Base-by-base conservation (phyloP, 345 rosid genomes). In the Salix arbutifolia region DNA sequence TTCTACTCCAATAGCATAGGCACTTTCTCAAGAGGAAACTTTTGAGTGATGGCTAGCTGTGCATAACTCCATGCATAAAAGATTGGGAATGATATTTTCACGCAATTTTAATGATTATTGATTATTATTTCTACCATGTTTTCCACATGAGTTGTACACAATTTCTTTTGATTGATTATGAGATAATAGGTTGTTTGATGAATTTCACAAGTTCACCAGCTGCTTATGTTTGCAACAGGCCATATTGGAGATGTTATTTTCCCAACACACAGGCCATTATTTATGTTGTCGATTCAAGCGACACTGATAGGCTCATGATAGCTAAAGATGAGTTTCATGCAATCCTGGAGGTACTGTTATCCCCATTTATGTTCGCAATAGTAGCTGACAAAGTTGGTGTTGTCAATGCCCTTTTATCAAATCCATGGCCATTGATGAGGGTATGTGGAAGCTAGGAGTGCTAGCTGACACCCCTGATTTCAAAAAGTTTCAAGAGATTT, bases 291-390 rank as follows among this genome's bases (percentile, higher is more conserved):
- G 96, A 91, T 85, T 91, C 96, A 71, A 89, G 96, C 80, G 96
- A 91, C 70, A 87, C 89, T 21, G 93, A 91, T 69, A 87, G 96
- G 82, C 84, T 91, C 62, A 84, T 71, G 60, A 87, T 86, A 78
- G 96, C 96, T 46, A 91, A 88, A 85, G 96, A 91, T 19, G 96
- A 91, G 78, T 91, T 91, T 83, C 96, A 91, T 82, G 90, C 93
- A 73, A 88, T 91, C 77, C 79, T 91, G 79, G 92, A 91, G 96
- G 96, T 91, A 83, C 8, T 30, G 53, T 70, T 53, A 23, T 70
- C 70, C 76, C 61, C 53, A 53, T 53, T 35, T 44, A n/a, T 38
- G n/a, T 64, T 25, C 4, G 26, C 23, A 31, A 46, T 25, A 23
- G 52, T 17, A 40, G 19, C 8, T 65, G 19, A 65, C 64, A 6